Evolutionary conservation across 2,329 filamentous ascomycete genomes (phyloP).

Genomic region (Cladosporium sp.): DNA sequence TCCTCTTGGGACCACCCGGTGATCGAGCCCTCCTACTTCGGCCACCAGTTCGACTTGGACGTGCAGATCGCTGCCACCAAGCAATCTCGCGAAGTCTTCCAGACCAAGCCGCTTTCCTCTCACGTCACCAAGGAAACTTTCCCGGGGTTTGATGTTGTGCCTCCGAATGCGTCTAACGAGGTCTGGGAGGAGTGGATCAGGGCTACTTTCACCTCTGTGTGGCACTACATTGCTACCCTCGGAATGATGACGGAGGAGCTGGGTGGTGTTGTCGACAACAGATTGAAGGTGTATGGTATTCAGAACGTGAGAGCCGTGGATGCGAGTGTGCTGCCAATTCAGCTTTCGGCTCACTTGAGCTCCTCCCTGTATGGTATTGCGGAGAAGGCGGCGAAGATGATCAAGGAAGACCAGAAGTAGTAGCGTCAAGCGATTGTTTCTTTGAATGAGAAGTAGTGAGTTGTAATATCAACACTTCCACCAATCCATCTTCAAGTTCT

Average conservation of each 20-base stretch:
- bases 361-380: conserved; percentile 29
- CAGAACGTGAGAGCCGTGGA: conserved; percentile 36
- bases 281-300: conserved; percentile 35
- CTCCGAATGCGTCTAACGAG: conserved; percentile 14
- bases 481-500: too few species aligned
- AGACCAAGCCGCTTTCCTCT: conserved; percentile 22
- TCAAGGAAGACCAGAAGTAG: conserved; percentile 13
- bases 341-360: conserved; percentile 26
- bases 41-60: conserved; percentile 35
- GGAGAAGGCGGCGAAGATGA: conserved; percentile 31
- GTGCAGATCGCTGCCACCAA: conserved; percentile 34
- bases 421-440: background rate
- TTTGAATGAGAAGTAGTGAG: too few species aligned
- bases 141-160: conserved; percentile 20
- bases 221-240: conserved; percentile 28
- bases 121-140: conserved; percentile 26
- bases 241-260: conserved; percentile 21
- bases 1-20: conserved; percentile 31
- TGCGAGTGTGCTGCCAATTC: conserved; percentile 31
- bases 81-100: conserved; percentile 29
- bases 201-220: conserved; percentile 23
- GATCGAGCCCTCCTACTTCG: conserved; percentile 42
- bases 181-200: conserved; percentile 26
- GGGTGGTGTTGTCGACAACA: conserved; percentile 33
- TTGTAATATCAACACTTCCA: too few species aligned